Evolutionary conservation across 805 yeast species (phyloP), one percentile per base, ranked within the genome.

Genomic region (Lachancea kluyveri): DNA sequence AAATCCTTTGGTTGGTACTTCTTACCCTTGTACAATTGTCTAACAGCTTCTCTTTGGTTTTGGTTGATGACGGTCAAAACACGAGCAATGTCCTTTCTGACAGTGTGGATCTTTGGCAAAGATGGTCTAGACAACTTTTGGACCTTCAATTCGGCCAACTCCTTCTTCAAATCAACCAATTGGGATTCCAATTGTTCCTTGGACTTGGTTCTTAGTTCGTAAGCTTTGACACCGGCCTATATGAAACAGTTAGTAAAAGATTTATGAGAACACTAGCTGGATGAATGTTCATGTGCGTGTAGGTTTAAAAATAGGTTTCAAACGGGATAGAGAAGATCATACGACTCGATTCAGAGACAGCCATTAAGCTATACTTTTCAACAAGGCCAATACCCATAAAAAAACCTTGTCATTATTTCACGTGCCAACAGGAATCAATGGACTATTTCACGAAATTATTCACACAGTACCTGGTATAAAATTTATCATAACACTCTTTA

Each of bases 81-180:
- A 68, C 88, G 87, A 62, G 99, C 99, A 68, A 92, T 90, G 76
- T 86, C 78, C 79, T 90, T 92, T 80, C 96, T 86, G 64, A 87
- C 95, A 53, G 90, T 81, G 77, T 82, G 80, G 73, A 92, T 88
- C 75, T 82, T 85, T 79, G 95, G 95, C 62, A 87, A 74, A 62
- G 94, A 80, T 64, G 94, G 87, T 65, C 78, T 82, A 61, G 86
- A 78, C 68, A 85, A 75, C 68, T 87, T 84, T 77, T 90, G 96
- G 65, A 86, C 96, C 73, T 87, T 87, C 70, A 92, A 82, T 67
- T 78, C 72, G 60, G 96, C 88, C 64, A 92, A 81, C 73, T 87
- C 96, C 71, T 85, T 84, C 82, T 88, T 92, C 70, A 87, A 81
- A 68, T 88, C 96, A 61, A 79, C 81, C 67, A 92, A 83, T 76